Evolutionary conservation across 768 basidiomycete genomes (phyloP), one percentile per base, ranked within the genome.

Genomic region (Xanthoconium stramineum): DNA sequence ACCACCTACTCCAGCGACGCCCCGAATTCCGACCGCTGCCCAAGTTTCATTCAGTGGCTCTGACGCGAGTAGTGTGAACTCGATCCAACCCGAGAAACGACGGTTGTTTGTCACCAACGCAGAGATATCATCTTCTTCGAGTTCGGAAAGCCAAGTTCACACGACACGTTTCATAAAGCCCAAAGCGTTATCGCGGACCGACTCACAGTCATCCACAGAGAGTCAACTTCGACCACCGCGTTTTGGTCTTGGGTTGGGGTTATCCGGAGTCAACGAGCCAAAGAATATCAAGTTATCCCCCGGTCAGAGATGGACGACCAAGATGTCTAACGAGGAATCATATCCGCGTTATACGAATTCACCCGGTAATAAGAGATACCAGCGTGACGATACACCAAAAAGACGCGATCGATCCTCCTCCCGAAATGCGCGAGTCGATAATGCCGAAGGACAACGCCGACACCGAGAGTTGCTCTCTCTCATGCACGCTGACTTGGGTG

Each of bases 41-140:
- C 56, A 51, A 10, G 57, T 32, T 7, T 47, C 60, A 4, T 52
- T 62, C 17, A 52, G 55, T 24, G 58, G 56, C 28, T 47, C 61
- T 32, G 77, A 80, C 50, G 50, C 58, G n/a, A 72, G 72, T 46
- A 65, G 67, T 43, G 65, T 69, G 37, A 72, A 76, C 17, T 36
- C 57, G 28, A 44, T 20, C 12, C 60, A 46, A 30, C 52, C 20
- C n/a, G 67, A 68, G 24, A 70, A 68, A 48, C 74, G 79, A 6
- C 78, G 74, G 40, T 65, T 81, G 17, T 76, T 75, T 12, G 76
- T 81, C 28, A 72, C 77, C 8, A 80, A 80, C 53, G 74, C 76
- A 1, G 75, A 75, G 42, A 71, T 76, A 12, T 62, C 74, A n/a
- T 53, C 46, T 3, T 76, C 79, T 10, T 74, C 71, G 19, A 71